These are phyloP conservation scores for Patellifolia procumbens DNA, from an alignment of 179 eudicot species.

Conservation along the genomic window DNA sequence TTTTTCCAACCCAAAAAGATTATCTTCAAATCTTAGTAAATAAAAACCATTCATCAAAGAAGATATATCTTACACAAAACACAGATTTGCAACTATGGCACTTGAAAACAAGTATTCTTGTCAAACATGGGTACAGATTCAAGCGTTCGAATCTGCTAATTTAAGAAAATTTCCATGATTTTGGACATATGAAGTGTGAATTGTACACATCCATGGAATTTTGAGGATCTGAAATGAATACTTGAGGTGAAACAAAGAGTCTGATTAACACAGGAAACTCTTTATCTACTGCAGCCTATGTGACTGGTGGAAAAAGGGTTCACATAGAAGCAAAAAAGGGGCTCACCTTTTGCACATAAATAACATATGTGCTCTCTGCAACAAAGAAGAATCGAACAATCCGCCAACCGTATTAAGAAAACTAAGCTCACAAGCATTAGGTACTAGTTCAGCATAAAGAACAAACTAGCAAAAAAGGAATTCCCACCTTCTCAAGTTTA, in stretches of 20 bases:
- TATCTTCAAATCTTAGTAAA: too few species aligned
- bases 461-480: conserved; percentile 15
- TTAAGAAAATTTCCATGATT: too few species aligned
- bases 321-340: not conserved
- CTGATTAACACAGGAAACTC: not conserved
- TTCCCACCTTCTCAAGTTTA: conserved; percentile 76
- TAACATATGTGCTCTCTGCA: not conserved
- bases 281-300: not conserved
- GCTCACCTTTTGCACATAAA: not conserved
- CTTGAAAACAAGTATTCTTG: too few species aligned
- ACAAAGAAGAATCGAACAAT: not conserved
- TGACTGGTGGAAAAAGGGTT: not conserved
- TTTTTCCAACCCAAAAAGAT: not conserved
- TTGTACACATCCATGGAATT: too few species aligned
- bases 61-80: too few species aligned
- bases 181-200: too few species aligned
- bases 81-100: too few species aligned
- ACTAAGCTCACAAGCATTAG: not conserved
- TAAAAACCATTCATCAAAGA: too few species aligned
- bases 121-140: too few species aligned
- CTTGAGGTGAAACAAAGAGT: too few species aligned
- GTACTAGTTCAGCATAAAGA: conserved; percentile 1
- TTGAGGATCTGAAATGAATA: too few species aligned
- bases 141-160: too few species aligned
- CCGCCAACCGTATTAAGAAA: not conserved